These are phyloP conservation scores for Byssothecium circinans DNA, from an alignment of 2,329 filamentous ascomycete genomes.

Conservation along the genomic window DNA sequence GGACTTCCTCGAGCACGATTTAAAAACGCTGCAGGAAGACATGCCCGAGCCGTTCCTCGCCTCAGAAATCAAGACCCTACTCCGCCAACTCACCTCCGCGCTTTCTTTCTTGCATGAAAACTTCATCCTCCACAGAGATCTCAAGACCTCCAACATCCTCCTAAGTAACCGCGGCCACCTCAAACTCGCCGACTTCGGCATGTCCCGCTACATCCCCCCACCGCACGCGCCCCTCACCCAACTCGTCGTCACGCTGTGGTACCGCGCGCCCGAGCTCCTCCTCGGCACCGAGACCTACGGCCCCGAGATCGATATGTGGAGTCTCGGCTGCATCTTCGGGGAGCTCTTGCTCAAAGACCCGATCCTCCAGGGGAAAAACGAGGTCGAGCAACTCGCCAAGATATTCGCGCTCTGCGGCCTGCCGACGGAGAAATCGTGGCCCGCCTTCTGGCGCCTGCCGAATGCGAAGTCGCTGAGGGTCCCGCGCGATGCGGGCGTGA, in stretches of 20 bases:
- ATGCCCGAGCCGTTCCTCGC: slow-evolving; percentile 93
- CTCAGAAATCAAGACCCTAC: slow-evolving; percentile 87
- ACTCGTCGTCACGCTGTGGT: slow-evolving; percentile 96
- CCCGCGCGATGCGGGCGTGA: slow-evolving; percentile 41
- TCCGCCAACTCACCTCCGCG: slow-evolving; percentile 79
- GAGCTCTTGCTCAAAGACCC: slow-evolving; percentile 85
- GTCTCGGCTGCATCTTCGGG: slow-evolving; percentile 91
- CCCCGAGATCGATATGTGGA: slow-evolving; percentile 88
- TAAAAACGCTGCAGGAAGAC: slow-evolving; percentile 88
- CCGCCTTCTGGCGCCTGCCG: slow-evolving; percentile 80
- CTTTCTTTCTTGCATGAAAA: slow-evolving; percentile 83
- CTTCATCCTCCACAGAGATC: slow-evolving; percentile 70
- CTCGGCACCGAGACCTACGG: slow-evolving; percentile 78
- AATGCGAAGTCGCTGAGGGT: slow-evolving; percentile 81
- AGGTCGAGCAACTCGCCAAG: slow-evolving; percentile 78
- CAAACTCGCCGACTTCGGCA: slow-evolving; percentile 97
- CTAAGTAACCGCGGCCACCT: slow-evolving; percentile 93
- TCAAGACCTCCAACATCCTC: slow-evolving; percentile 61
- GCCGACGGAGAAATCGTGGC: slow-evolving; percentile 81
- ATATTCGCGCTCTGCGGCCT: slow-evolving; percentile 90
- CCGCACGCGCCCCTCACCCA: slow-evolving; percentile 72
- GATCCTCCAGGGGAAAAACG: slow-evolving; percentile 83
- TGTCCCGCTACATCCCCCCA: slow-evolving; percentile 81
- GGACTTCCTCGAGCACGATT: slow-evolving; percentile 96
- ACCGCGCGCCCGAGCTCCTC: slow-evolving; percentile 86